Evolutionary conservation across 2,329 filamentous ascomycete species (phyloP).

Genomic region (Phyllosticta paracitricarpa): DNA sequence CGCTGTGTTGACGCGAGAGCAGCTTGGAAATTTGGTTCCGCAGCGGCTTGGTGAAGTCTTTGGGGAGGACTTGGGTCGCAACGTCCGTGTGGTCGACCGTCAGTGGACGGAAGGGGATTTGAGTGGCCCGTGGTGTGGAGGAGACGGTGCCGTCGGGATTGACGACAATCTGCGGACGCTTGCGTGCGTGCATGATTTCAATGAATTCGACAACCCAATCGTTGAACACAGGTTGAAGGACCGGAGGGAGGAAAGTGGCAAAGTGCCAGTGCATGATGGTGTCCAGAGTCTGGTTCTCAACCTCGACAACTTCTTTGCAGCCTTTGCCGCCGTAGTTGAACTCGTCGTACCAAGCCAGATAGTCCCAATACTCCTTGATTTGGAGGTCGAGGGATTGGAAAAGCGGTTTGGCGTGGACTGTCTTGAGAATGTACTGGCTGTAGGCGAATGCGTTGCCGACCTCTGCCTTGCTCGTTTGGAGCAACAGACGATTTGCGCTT

Average conservation of each 20-base stretch:
- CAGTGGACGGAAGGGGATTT: conserved; percentile 47
- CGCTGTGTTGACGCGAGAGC: conserved; percentile 76
- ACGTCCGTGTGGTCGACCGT: conserved; percentile 45
- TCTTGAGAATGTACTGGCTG: conserved; percentile 94
- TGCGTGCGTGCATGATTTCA: conserved; percentile 81
- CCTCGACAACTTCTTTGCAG: conserved; percentile 67
- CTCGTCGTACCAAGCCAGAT: conserved; percentile 96
- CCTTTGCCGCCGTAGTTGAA: conserved; percentile 98
- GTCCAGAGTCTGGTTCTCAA: conserved; percentile 70
- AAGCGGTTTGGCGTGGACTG: conserved; percentile 86
- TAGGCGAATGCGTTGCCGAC: conserved; percentile 96
- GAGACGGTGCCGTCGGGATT: conserved; percentile 17
- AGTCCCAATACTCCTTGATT: conserved; percentile 99
- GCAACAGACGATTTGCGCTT: conserved; percentile 73
- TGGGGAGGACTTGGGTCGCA: conserved; percentile 57
- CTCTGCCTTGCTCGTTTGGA: conserved; percentile 94
- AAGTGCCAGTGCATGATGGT: conserved; percentile 99
- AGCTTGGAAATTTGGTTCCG: conserved; percentile 79
- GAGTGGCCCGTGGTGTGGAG: conserved; percentile 47
- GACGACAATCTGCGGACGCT: conserved; percentile 45
- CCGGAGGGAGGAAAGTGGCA: conserved; percentile 71
- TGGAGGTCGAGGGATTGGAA: conserved; percentile 97
- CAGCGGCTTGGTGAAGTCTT: conserved; percentile 75
- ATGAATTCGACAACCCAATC: conserved; percentile 95
- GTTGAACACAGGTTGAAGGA: conserved; percentile 75